Evolutionary conservation across 2,329 filamentous ascomycete species (phyloP).

Genomic region (Xylariales sp.): DNA sequence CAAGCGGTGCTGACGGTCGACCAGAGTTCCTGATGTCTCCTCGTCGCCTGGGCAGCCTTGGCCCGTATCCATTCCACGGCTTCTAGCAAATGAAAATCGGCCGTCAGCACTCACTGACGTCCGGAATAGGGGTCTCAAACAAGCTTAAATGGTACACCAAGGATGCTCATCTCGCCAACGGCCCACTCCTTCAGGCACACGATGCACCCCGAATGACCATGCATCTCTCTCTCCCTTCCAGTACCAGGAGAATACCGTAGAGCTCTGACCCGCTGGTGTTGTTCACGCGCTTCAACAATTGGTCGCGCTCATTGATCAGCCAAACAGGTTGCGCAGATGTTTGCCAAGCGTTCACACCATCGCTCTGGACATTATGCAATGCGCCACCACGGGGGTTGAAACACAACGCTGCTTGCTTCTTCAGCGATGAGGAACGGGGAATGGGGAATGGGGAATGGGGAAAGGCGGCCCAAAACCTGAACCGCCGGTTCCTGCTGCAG

Average conservation of each 20-base stretch:
- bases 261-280: not conserved
- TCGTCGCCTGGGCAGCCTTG: not conserved
- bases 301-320: not conserved
- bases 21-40: no score
- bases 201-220: no score
- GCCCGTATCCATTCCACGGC: not conserved
- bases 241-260: not conserved
- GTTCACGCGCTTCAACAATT: not conserved
- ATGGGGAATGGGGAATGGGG: not conserved
- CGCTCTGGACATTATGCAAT: not conserved
- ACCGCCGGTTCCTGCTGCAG: not conserved
- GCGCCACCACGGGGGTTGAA: conserved; percentile 1
- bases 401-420: no score
- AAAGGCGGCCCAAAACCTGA: not conserved
- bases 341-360: conserved; percentile 5
- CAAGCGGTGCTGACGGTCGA: no score
- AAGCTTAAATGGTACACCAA: conserved; percentile 5
- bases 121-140: conserved; percentile 7
- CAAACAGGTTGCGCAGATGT: not conserved
- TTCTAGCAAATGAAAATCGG: conserved; percentile 2
- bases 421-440: no score
- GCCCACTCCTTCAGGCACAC: not conserved
- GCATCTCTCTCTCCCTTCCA: no score
- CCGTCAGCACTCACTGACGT: not conserved
- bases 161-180: conserved; percentile 1